Base-by-base conservation (phyloP, 2,329 filamentous ascomycete species). In the Coniella vitis region DNA sequence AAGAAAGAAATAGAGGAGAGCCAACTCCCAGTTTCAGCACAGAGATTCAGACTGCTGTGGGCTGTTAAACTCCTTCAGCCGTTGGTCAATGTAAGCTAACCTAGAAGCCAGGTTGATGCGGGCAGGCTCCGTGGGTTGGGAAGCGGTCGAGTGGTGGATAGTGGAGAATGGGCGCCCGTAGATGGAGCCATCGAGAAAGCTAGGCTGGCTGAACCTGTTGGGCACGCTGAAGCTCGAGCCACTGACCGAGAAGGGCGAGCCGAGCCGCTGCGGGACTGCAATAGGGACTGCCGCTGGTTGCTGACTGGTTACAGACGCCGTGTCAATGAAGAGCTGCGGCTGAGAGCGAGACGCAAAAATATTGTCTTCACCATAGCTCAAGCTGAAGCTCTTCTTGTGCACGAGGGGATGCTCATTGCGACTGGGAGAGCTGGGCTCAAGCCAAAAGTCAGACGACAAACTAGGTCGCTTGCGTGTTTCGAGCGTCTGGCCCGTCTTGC, bases 211-310 rank as follows among this genome's bases (percentile, higher is more conserved):
- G 25, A 75, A 61, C 36, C 80, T 72, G 50, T 76, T 78, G n/a
- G 81, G 80, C 54, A 83, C 80, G 39, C 79, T 83, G 57, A 79
- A 72, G 61, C 75, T 80, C 12, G 73, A 69, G 48, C 63, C 68
- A 9, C 69, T 61, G 31, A 69, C 69, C 7, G 71, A 66, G 54
- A 84, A 83, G 0, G 80, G 80, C 4, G 80, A 84, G 25, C 80
- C 77, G 4, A 84, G 69, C 7, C 78, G 72, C 13, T 71, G 67
- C 36, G 71, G 73, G 1, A 65, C 32, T 2, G 61, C 61, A 1
- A 61, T 59, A 7, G 69, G 64, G 17, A 64, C 53, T 20, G 57
- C 61, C 13, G 54, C 39, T 47, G 54, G 37, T 32, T 58, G 54
- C 22, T 58, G 58, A 25, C 60, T 61, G 10, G 42, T 36, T n/a